Percentiles rank a stretch among this genome's conserved stretches.
These are phyloP conservation scores for Suillus tomentosus DNA, from an alignment of 768 basidiomycete genomes.

Conservation along the genomic window DNA sequence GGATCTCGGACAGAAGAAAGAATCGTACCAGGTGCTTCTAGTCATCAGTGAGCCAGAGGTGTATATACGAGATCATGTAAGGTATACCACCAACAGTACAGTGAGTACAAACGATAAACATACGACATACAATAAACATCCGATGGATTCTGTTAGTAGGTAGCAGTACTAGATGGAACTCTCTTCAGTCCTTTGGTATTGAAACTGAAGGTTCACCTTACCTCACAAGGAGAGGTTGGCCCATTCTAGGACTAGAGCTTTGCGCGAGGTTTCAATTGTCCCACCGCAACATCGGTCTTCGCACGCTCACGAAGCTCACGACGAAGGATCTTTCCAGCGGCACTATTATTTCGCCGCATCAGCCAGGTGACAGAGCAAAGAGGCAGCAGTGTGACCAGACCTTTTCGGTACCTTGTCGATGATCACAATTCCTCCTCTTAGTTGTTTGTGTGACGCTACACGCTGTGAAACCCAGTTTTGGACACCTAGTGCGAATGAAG, in stretches of 20 bases:
- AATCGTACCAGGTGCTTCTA: not conserved
- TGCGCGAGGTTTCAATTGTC: conserved; percentile 21
- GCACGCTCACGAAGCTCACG: conserved; percentile 72
- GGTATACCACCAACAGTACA: not conserved
- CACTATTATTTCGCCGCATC: conserved; percentile 41
- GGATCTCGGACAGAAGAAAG: not conserved
- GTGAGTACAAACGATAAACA: not conserved
- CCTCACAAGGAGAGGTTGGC: not conserved
- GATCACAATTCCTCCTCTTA: conserved; percentile 73
- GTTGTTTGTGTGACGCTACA: conserved; percentile 73
- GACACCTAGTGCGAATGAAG: conserved; percentile 49
- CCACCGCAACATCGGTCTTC: conserved; percentile 48
- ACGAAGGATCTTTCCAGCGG: conserved; percentile 86
- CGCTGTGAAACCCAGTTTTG: conserved; percentile 66
- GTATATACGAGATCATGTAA: not conserved
- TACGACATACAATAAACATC: not conserved
- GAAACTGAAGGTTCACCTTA: not conserved
- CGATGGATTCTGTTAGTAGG: not conserved
- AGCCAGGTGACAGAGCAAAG: not conserved
- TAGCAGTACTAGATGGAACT: not conserved
- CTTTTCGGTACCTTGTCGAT: conserved; percentile 47
- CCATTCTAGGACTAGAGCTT: conserved; percentile 18
- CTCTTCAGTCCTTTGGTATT: not conserved
- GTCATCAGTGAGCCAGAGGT: not conserved
- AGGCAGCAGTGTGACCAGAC: conserved; percentile 11